Conservation (phyloP, 352 stramenopile species). For the Phytophthora crassamura region DNA sequence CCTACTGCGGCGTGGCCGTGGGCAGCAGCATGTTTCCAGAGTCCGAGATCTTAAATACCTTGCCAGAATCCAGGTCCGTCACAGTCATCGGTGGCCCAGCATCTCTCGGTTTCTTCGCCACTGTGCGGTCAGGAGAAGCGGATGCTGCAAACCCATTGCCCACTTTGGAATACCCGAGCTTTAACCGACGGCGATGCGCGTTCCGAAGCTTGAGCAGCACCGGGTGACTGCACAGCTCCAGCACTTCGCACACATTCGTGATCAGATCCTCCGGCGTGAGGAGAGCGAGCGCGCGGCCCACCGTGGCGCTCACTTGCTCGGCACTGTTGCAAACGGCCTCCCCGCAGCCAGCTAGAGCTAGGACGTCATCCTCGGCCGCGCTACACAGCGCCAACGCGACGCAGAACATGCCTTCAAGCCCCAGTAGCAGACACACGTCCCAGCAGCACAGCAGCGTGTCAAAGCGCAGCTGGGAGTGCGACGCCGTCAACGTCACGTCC, state of each 20-base stretch:
- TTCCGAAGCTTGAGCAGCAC: slow-evolving; percentile 84
- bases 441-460: slow-evolving; percentile 81
- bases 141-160: slow-evolving; percentile 29
- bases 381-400: slow-evolving; percentile 77
- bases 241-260: slow-evolving; percentile 81
- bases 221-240: slow-evolving; percentile 77
- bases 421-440: slow-evolving; percentile 83
- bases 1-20: slow-evolving; percentile 17
- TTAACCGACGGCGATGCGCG: slow-evolving; percentile 67
- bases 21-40: slow-evolving; percentile 69
- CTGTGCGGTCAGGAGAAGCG: background rate
- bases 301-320: slow-evolving; percentile 70
- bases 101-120: slow-evolving; percentile 9
- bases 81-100: slow-evolving; percentile 53
- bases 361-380: slow-evolving; percentile 61
- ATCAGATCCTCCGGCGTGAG: slow-evolving; percentile 69
- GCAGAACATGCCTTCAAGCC: slow-evolving; percentile 83
- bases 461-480: slow-evolving; percentile 73
- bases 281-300: slow-evolving; percentile 57
- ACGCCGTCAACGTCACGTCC: slow-evolving; percentile 80
- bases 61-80: slow-evolving; percentile 73
- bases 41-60: slow-evolving; percentile 72
- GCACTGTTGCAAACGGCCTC: slow-evolving; percentile 45
- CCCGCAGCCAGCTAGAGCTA: slow-evolving; percentile 39
- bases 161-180: slow-evolving; percentile 50